phyloP scores from a whole-genome alignment of 768 basidiomycete species.

The Terana coerulea region DNA sequence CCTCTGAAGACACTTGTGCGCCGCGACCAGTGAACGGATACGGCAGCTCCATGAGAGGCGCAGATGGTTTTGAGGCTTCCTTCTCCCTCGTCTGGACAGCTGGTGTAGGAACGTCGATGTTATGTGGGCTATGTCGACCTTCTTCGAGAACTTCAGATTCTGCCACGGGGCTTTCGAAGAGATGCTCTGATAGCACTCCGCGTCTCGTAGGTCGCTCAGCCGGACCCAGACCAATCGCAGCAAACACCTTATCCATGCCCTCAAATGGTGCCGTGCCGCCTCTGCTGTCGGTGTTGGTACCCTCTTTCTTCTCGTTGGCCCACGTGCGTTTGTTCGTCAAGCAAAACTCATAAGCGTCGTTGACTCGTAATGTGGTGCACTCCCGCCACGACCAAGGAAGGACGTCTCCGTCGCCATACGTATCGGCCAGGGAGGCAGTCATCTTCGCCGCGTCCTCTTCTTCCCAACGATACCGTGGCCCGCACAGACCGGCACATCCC shows the following conservation, averaged over 20 bases:
- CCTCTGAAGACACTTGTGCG: constrained; percentile 58
- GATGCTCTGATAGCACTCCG: constrained; percentile 55
- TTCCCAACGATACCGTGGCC: constrained; percentile 82
- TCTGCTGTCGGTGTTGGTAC: background rate
- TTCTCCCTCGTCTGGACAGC: constrained; percentile 49
- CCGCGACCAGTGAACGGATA: constrained; percentile 70
- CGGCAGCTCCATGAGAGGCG: constrained; percentile 49
- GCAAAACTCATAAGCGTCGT: constrained; percentile 83
- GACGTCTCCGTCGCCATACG: constrained; percentile 38
- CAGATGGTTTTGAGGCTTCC: constrained; percentile 32
- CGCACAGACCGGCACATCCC: constrained; percentile 77
- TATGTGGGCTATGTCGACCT: constrained; percentile 23
- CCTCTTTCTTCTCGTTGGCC: constrained; percentile 32
- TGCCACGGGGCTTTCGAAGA: constrained; percentile 47
- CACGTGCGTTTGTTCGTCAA: constrained; percentile 39
- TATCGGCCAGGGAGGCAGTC: constrained; percentile 46
- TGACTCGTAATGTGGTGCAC: constrained; percentile 62
- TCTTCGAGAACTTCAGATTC: constrained; percentile 27
- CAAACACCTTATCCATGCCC: constrained; percentile 59
- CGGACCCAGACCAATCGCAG: constrained; percentile 47
- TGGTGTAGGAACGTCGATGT: constrained; percentile 39
- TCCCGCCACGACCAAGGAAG: constrained; percentile 82
- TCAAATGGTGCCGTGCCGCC: constrained; percentile 27
- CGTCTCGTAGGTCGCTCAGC: constrained; percentile 53
- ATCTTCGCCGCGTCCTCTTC: constrained; percentile 70